Evolutionary conservation across 257 asterid genomes (phyloP).

Genomic region (Solanum arcanum): DNA sequence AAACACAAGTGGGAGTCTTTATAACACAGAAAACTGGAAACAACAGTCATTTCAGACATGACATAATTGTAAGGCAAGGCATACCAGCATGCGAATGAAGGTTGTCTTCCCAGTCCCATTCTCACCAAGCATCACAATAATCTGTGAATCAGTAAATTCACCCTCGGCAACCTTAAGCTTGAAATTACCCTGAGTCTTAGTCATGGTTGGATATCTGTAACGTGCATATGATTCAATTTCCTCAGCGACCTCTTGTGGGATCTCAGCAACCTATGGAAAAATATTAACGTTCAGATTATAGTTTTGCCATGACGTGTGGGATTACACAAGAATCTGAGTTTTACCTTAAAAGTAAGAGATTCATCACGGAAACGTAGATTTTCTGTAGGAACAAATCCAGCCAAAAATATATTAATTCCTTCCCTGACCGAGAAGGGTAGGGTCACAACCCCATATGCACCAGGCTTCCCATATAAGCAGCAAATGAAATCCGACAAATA

Average conservation of each 20-base stretch:
- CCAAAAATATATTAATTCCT: constrained; percentile 89
- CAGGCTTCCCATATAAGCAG: constrained; percentile 95
- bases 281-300: background rate
- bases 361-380: constrained; percentile 88
- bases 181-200: constrained; percentile 91
- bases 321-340: background rate
- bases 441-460: constrained; percentile 96
- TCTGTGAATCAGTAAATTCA: constrained; percentile 97
- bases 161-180: constrained; percentile 87
- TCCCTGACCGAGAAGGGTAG: constrained; percentile 97
- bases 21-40: background rate
- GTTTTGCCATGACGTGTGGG: background rate
- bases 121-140: constrained; percentile 99
- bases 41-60: background rate
- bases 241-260: constrained; percentile 87
- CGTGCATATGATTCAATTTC: constrained; percentile 86
- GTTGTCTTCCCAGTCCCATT: constrained; percentile 99
- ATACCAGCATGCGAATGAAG: constrained; percentile 93
- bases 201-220: constrained; percentile 83
- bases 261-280: constrained; percentile 73
- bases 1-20: background rate
- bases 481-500: constrained; percentile 94
- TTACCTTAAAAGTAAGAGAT: constrained; percentile 84
- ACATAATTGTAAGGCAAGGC: background rate
- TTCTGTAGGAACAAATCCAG: constrained; percentile 96